Percentiles rank a stretch among this genome's conserved stretches.
Evolutionary conservation across 2,329 filamentous ascomycete species (phyloP).

Genomic region (Dendrostoma leiphaemia): DNA sequence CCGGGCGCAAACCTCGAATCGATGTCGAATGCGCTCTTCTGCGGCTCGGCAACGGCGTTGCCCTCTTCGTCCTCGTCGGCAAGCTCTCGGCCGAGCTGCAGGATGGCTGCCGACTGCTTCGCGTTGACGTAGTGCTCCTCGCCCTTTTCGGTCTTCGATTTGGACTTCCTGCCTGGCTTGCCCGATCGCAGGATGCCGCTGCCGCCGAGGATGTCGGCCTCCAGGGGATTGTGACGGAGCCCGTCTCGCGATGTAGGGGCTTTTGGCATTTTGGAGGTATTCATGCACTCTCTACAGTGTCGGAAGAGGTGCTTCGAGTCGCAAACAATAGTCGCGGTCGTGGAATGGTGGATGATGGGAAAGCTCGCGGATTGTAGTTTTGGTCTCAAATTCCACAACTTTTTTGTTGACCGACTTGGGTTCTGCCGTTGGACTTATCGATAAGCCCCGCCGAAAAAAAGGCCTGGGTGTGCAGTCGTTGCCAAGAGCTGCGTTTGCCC

Average conservation of each 20-base stretch:
- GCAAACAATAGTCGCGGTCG: background rate
- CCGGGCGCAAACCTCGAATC: slow-evolving; percentile 67
- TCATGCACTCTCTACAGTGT: background rate
- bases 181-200: slow-evolving; percentile 61
- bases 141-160: slow-evolving; percentile 72
- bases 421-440: slow-evolving; percentile 17
- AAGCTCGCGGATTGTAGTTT: slow-evolving; percentile 4
- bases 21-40: slow-evolving; percentile 72
- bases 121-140: slow-evolving; percentile 78
- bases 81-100: slow-evolving; percentile 85
- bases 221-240: slow-evolving; percentile 84
- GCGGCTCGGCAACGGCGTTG: slow-evolving; percentile 39
- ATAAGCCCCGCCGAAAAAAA: slow-evolving; percentile 1
- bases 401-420: slow-evolving; percentile 6
- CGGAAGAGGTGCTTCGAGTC: background rate
- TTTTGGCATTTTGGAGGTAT: slow-evolving; percentile 70
- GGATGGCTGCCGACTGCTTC: slow-evolving; percentile 82
- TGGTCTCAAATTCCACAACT: background rate
- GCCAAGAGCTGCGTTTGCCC: too few relatives aligned
- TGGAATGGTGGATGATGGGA: background rate
- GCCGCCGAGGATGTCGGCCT: slow-evolving; percentile 74
- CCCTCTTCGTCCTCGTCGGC: slow-evolving; percentile 72
- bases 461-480: background rate
- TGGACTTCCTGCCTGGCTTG: slow-evolving; percentile 38
- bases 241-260: slow-evolving; percentile 59